Evolutionary conservation across 108 stramenopile species (phyloP).

Genomic region (Fistulifera solaris): DNA sequence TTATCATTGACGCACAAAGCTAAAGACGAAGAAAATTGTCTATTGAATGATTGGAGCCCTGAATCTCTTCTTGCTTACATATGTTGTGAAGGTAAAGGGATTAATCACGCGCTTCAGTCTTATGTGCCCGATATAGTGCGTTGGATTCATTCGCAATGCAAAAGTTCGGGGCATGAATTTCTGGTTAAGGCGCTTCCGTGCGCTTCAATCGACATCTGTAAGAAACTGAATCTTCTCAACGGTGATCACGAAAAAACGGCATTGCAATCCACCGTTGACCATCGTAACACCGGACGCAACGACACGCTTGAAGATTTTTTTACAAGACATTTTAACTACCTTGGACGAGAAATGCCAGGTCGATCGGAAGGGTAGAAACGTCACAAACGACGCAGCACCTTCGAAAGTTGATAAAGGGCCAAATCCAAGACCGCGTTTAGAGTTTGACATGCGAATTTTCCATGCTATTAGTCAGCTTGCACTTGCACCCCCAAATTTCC

Average conservation of each 20-base stretch:
- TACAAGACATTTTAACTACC: too few species aligned
- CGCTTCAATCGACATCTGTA: slow-evolving; percentile 3
- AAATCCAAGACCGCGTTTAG: slow-evolving; percentile 8
- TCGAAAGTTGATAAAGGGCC: slow-evolving; percentile 10
- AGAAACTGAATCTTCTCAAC: neutral
- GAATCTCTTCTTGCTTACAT: slow-evolving; percentile 61
- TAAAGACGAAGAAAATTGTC: slow-evolving; percentile 27
- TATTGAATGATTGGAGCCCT: slow-evolving; percentile 69
- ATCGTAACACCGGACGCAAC: too few species aligned
- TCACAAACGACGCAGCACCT: neutral
- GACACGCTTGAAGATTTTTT: too few species aligned
- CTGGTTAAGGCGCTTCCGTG: neutral
- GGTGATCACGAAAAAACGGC: too few species aligned
- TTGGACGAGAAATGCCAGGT: too few species aligned
- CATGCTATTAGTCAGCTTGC: slow-evolving; percentile 53
- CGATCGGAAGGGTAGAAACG: too few species aligned
- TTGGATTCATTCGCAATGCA: slow-evolving; percentile 29
- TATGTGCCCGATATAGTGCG: slow-evolving; percentile 27
- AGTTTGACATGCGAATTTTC: slow-evolving; percentile 42
- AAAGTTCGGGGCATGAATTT: neutral
- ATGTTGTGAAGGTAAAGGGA: slow-evolving; percentile 50
- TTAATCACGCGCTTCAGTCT: slow-evolving; percentile 21
- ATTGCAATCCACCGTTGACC: too few species aligned
- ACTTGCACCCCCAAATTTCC: slow-evolving; percentile 41
- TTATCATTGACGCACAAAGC: slow-evolving; percentile 22